Percentiles rank a stretch among this genome's conserved stretches.
Conservation (phyloP, 495 filamentous ascomycete species). For the Lindgomyces ingoldianus region DNA sequence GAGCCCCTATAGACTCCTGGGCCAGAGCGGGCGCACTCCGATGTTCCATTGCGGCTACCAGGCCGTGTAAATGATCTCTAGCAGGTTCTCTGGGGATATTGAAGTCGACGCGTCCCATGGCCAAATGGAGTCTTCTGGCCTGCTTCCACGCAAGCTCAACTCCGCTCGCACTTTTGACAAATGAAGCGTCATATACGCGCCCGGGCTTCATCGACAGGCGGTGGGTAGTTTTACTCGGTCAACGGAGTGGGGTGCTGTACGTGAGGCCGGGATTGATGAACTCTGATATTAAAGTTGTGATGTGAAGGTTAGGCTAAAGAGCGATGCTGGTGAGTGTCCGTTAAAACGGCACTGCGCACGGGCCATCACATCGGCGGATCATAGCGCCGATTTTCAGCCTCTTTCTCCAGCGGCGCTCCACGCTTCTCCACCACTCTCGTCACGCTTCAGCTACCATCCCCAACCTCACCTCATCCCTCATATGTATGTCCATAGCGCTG, state of each 20-base stretch:
- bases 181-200: conserved; percentile 18
- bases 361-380: conserved; percentile 1
- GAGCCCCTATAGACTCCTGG: not conserved
- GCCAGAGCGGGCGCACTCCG: not conserved
- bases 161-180: conserved; percentile 15
- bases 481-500: not conserved
- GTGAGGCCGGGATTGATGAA: conserved; percentile 31
- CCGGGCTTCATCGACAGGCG: conserved; percentile 20
- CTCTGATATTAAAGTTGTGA: conserved; percentile 30
- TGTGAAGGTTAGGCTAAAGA: conserved; percentile 35
- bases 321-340: not conserved
- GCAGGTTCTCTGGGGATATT: conserved; percentile 16
- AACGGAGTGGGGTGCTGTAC: conserved; percentile 10
- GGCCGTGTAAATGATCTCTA: not conserved
- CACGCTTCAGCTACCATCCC: not conserved
- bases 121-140: conserved; percentile 1
- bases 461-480: conserved; percentile 10
- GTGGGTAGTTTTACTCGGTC: conserved; percentile 1
- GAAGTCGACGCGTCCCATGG: conserved; percentile 29
- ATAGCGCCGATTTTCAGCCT: conserved; percentile 21
- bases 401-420: conserved; percentile 10
- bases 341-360: conserved; percentile 28
- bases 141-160: conserved; percentile 26
- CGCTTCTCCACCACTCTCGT: conserved; percentile 6
- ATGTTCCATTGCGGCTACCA: conserved; percentile 23